These are phyloP conservation scores for Trichoderma lentiforme DNA, from an alignment of 2,329 filamentous ascomycete genomes.

Conservation along the genomic window DNA sequence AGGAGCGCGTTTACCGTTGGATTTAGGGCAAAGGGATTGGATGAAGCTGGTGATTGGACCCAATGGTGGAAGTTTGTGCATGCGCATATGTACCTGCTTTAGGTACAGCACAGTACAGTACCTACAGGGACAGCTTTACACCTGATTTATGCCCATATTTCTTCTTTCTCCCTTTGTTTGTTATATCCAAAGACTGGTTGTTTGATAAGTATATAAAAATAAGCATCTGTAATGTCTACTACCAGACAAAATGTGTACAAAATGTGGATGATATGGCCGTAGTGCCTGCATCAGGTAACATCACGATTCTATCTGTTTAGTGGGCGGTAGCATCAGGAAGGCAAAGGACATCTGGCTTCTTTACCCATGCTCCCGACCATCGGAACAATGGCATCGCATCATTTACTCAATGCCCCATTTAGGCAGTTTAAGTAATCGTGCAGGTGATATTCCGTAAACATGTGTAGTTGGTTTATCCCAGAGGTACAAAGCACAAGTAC, in stretches of 20 bases:
- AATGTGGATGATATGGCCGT: neutral
- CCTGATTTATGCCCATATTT: neutral
- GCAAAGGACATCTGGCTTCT: conserved; percentile 12
- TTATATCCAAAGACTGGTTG: neutral
- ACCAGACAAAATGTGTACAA: neutral
- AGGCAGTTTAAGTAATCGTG: neutral
- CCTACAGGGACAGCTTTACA: neutral
- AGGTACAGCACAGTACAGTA: neutral
- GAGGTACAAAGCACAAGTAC: neutral
- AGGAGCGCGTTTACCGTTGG: neutral
- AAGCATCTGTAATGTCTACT: neutral
- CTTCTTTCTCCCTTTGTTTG: neutral
- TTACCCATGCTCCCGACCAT: conserved; percentile 11
- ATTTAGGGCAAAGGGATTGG: conserved; percentile 1
- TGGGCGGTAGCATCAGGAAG: neutral
- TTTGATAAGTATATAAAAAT: neutral
- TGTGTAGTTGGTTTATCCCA: neutral
- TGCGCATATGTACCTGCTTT: neutral
- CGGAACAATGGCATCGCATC: neutral
- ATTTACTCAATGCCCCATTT: neutral
- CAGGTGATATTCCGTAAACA: neutral
- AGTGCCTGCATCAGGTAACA: neutral
- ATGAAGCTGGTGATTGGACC: neutral
- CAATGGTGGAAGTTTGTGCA: neutral
- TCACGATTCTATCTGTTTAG: neutral